Evolutionary conservation across 371 early-diverging fungal genomes (phyloP).

Genomic region (Fennellomyces sp.): DNA sequence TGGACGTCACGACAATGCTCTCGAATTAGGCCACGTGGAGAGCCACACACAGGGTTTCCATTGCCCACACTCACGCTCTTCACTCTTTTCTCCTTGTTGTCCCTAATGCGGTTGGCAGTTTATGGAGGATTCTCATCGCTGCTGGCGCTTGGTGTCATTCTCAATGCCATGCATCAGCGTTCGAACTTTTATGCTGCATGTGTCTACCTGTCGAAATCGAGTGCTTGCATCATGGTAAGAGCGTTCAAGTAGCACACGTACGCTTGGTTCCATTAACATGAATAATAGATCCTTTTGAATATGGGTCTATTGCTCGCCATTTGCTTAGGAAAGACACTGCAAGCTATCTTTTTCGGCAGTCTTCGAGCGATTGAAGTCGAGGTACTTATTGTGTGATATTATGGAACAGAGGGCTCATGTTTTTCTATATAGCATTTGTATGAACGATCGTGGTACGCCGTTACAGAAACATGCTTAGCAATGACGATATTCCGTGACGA

Average conservation of each 20-base stretch:
- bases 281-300: constrained; percentile 73
- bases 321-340: constrained; percentile 74
- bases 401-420: neutral
- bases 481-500: constrained; percentile 96
- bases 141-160: constrained; percentile 72
- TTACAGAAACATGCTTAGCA: constrained; percentile 94
- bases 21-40: no score
- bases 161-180: constrained; percentile 75
- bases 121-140: constrained; percentile 76
- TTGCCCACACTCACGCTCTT: neutral
- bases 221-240: constrained; percentile 84
- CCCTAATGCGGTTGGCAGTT: constrained; percentile 67
- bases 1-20: no score
- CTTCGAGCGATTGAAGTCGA: constrained; percentile 92
- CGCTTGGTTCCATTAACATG: neutral
- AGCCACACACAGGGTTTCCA: no score
- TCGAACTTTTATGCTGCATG: constrained; percentile 89
- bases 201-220: constrained; percentile 84
- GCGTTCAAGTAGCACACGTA: constrained; percentile 1
- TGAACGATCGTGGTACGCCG: constrained; percentile 94
- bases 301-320: constrained; percentile 80
- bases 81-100: neutral
- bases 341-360: constrained; percentile 86
- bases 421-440: constrained; percentile 79
- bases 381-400: constrained; percentile 40